Base-by-base conservation (phyloP, 2,329 filamentous ascomycete species). In the Trichoderma citrinoviride region DNA sequence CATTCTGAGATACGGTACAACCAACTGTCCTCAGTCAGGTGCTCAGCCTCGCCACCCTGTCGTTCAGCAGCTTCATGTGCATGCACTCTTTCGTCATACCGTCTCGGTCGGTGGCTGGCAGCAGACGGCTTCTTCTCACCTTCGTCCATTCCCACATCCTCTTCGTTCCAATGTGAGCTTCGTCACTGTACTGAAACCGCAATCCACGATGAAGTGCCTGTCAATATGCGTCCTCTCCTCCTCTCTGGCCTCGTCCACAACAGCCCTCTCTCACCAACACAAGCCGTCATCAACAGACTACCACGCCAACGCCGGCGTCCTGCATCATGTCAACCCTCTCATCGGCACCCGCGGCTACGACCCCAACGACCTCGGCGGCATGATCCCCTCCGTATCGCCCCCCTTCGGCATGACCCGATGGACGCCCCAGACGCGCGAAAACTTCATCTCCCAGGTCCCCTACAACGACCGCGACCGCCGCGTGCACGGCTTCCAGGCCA, bases 401-500 rank as follows among this genome's bases (percentile, higher is more conserved):
- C 78, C 78, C 2, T 80, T 82, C 64, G 80, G 76, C n/a, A 82
- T 81, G 80, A 82, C 81, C 7, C 75, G 81, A n/a, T 83, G 81
- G 81, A 81, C 80, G 10, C 76, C 80, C 3, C 80, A 82, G 70
- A 82, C 80, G 5, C 73, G 77, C 29, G 77, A 79, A 71, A 83
- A 83, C 67, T 82, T 77, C 71, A 83, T 82, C 58, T 80, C 78
- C 1, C 80, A 82, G 66, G 80, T 79, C 15, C 79, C 80, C 0
- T 82, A 82, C 69, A 74, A 78, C 25, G 77, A 81, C 58, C 67
- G 74, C 15, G 80, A 83, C 64, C 65, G 68, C 0, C 76, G 76
- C 25, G 76, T 82, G 8, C 81, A 82, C 65, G 80, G 81, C 0
- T 82, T 82, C 62, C 80, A 82, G 68, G 80, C 80, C 8, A 82